Evolutionary conservation across 106 monocot genomes (phyloP), one percentile per base, ranked within the genome.

Genomic region (Allium sativum): DNA sequence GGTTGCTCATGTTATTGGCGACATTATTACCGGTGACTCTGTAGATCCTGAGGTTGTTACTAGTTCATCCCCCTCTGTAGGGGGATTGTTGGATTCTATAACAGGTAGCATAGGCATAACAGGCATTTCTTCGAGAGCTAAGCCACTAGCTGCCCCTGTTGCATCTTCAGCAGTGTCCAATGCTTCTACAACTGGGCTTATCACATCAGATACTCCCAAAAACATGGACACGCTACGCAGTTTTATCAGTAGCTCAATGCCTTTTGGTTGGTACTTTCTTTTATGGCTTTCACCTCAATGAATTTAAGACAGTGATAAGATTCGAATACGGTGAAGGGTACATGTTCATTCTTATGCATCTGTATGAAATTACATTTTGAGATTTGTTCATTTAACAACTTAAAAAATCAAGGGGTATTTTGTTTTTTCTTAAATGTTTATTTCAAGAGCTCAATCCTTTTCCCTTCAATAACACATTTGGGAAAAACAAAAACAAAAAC

Each of bases 81-180:
- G 87, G 55, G 95, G 95, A 51, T 76, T 96, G 59, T 73, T 96
- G 72, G 95, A 96, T 74, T 90, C 95, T 40, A 76, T 96, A 19
- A 96, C 95, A 19, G 95, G 95, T 48, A 87, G 87, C 45, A 96
- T 96, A 72, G 95, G 95, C 18, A 96, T 96, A 65, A 53, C 78
- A 44, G 70, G 81, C 40, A 81, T 93, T 65, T 72, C 95, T 69
- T 70, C 84, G 7, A 81, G 95, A 67, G 76, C 87, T 54, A 90
- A 90, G 76, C 95, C 87, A 68, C 63, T 63, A 59, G 74, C 79
- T 21, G 70, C 81, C 64, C 79, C 90, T 47, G 74, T 78, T 73
- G 66, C 79, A 66, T 52, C 72, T 63, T 73, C 74, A 31, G 62
- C 74, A 53, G 48, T 76, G 54, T 72, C 87, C 58, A 65, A 45